Conservation (phyloP, 768 basidiomycete genomes). For the Tylopilus plumbeoviolaceoides region DNA sequence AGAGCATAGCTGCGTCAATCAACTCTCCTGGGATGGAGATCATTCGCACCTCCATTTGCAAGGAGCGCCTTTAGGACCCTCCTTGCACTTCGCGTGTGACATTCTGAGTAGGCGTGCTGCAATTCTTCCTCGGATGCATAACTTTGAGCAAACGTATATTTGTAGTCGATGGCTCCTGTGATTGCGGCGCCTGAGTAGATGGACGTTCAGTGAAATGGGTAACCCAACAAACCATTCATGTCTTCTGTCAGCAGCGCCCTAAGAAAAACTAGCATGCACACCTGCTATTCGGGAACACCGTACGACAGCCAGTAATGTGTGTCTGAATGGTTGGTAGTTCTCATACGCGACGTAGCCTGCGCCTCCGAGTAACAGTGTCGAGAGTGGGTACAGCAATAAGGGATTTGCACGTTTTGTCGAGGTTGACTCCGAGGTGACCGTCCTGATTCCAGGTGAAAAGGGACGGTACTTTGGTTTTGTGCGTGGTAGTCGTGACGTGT, state of each 20-base stretch:
- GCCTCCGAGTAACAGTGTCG: slow-evolving; percentile 28
- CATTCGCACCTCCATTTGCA: slow-evolving; percentile 72
- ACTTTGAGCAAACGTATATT: slow-evolving; percentile 52
- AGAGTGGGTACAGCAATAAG: slow-evolving; percentile 26
- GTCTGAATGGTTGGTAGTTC: slow-evolving; percentile 67
- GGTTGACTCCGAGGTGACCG: not conserved
- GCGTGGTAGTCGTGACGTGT: slow-evolving; percentile 1
- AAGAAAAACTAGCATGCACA: slow-evolving; percentile 30
- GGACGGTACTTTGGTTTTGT: slow-evolving; percentile 6
- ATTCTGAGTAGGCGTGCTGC: slow-evolving; percentile 59
- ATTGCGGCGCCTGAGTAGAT: slow-evolving; percentile 51
- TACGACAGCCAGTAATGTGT: slow-evolving; percentile 65
- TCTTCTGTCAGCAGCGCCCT: slow-evolving; percentile 23
- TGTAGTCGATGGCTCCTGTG: slow-evolving; percentile 66
- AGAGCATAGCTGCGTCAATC: slow-evolving; percentile 1
- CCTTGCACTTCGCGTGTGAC: slow-evolving; percentile 79
- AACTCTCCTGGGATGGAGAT: not conserved
- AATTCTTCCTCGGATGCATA: slow-evolving; percentile 51
- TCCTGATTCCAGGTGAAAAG: slow-evolving; percentile 10
- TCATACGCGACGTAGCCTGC: slow-evolving; percentile 52
- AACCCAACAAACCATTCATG: slow-evolving; percentile 14
- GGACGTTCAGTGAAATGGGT: not conserved
- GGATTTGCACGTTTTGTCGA: slow-evolving; percentile 9
- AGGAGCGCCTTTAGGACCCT: slow-evolving; percentile 80
- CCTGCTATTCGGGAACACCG: slow-evolving; percentile 80